A percentile compares a stretch with the other conserved stretches of the same genome.
These are phyloP conservation scores for Gyromitra esculenta DNA, from an alignment of 2,329 filamentous ascomycete species.

Conservation along the genomic window DNA sequence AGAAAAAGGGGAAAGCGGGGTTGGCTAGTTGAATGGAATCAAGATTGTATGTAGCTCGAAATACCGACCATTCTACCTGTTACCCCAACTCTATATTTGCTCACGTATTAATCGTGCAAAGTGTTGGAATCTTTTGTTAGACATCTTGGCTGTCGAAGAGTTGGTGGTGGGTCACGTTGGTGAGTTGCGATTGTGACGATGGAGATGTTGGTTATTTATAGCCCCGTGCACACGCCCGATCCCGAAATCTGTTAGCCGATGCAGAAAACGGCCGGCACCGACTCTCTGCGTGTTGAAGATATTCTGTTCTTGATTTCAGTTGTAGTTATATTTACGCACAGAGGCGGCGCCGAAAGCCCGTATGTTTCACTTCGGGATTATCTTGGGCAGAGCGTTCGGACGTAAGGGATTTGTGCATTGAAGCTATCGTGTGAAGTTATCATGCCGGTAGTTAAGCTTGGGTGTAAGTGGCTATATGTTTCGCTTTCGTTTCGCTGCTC, in stretches of 20 bases:
- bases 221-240: not conserved
- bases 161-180: slow-evolving; percentile 3
- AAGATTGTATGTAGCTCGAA: slow-evolving; percentile 12
- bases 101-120: not conserved
- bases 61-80: not conserved
- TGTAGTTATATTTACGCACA: not conserved
- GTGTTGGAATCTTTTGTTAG: slow-evolving; percentile 15
- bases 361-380: slow-evolving; percentile 9
- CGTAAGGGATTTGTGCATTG: not conserved
- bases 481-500: not conserved
- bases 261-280: not conserved
- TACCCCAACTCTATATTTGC: not conserved
- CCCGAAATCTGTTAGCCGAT: not conserved
- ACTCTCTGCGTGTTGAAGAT: not conserved
- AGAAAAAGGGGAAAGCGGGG: not conserved
- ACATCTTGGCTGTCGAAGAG: not conserved
- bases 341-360: not conserved
- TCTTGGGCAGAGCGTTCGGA: not conserved
- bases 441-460: not conserved
- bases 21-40: not conserved
- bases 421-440: not conserved
- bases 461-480: not conserved
- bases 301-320: not conserved
- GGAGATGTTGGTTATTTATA: slow-evolving; percentile 22
- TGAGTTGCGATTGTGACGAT: not conserved